Evolutionary conservation across 805 yeast genomes (phyloP).

Genomic region (Pichia kluyveri): DNA sequence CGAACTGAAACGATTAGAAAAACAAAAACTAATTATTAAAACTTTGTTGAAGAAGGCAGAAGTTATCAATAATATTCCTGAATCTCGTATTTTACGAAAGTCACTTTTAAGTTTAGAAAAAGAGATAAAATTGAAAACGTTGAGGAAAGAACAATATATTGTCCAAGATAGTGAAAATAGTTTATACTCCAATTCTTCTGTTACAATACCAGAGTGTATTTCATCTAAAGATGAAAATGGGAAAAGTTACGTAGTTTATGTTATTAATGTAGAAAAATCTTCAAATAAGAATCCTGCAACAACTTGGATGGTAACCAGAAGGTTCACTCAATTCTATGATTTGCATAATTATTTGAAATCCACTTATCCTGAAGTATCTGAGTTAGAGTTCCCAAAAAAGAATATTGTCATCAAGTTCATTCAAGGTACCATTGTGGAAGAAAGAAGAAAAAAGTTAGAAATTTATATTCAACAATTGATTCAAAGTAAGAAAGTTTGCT

Average conservation of each 20-base stretch:
- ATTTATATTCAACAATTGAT: slow-evolving; percentile 51
- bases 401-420: slow-evolving; percentile 68
- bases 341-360: slow-evolving; percentile 56
- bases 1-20: slow-evolving; percentile 49
- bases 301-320: slow-evolving; percentile 85
- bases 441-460: slow-evolving; percentile 54
- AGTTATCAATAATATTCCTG: slow-evolving; percentile 65
- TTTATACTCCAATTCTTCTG: slow-evolving; percentile 55
- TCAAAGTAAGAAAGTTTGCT: slow-evolving; percentile 59
- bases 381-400: slow-evolving; percentile 49
- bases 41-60: slow-evolving; percentile 76
- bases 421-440: slow-evolving; percentile 50
- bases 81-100: slow-evolving; percentile 56
- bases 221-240: slow-evolving; percentile 45
- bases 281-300: slow-evolving; percentile 44
- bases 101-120: slow-evolving; percentile 58
- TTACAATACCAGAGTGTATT: slow-evolving; percentile 44
- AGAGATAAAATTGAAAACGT: slow-evolving; percentile 66
- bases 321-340: slow-evolving; percentile 76
- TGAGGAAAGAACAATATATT: slow-evolving; percentile 69
- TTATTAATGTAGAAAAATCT: slow-evolving; percentile 63
- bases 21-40: slow-evolving; percentile 55
- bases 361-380: slow-evolving; percentile 40
- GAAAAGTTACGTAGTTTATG: slow-evolving; percentile 57
- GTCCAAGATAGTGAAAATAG: slow-evolving; percentile 79